Base-by-base conservation (phyloP, 306 rosid species). In the Fagus crenata region DNA sequence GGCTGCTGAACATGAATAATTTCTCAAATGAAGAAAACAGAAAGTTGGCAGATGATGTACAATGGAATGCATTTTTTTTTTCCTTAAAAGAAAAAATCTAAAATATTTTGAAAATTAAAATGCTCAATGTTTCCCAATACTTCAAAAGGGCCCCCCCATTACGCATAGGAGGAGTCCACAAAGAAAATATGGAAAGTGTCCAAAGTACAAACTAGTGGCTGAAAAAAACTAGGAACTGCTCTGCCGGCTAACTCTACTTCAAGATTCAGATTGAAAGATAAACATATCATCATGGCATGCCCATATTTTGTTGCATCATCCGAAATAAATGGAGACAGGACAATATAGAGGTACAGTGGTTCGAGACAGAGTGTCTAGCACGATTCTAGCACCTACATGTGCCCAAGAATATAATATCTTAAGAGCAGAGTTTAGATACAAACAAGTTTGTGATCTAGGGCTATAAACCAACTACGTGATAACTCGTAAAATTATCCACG, bases 381-480 rank as follows among this genome's bases (percentile, higher is more conserved):
- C 6, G 39, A 64, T 65, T 76, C 64, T 7, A 81, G 43, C 81
- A 81, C 71, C 41, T 53, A 53, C 81, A 72, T 77, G 81, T 81
- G 85, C 71, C 18, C 15, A 14, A 51, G 33, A 56, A 72, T 2
- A 39, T 36, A 40, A 8, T 69, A 65, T 36, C 76, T 60, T 13
- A 22, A 31, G 13, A 43, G 28, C 28, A 22, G 28, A 22, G 28
- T 22, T 22, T 22, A 22, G 28, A 22, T 22, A 22, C 28, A 22
- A 22, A 22, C 28, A 22, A 22, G 28, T 22, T 22, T 22, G 28
- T 22, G 28, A 22, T 22, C 28, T 22, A 22, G 28, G 28, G 28
- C 28, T 22, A 22, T 22, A 22, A 22, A 22, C 28, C 28, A 22
- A 22, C 28, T 22, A 22, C 0, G 28, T 22, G 28, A 0, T 0